Evolutionary conservation across 1,139 yeast genomes (phyloP).

Genomic region (Kodamaea alishanica): DNA sequence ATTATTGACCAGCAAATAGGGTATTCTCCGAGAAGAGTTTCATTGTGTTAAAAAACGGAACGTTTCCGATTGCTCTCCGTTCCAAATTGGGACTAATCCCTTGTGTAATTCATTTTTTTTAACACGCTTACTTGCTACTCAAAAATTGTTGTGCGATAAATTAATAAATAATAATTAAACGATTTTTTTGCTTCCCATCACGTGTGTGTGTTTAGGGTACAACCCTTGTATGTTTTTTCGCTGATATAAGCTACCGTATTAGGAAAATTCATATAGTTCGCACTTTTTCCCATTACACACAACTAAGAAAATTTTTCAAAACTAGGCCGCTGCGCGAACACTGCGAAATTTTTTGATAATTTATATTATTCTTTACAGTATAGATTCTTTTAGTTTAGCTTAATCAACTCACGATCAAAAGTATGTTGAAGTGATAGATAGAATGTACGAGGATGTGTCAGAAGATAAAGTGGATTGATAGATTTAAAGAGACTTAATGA

Average conservation of each 20-base stretch:
- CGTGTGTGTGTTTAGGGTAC: constrained; percentile 16
- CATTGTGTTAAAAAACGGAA: no score
- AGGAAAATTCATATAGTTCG: background rate
- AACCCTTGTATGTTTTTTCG: constrained; percentile 8
- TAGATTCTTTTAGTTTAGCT: constrained; percentile 11
- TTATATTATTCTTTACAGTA: constrained; percentile 5
- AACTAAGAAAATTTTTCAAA: constrained; percentile 7
- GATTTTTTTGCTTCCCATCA: constrained; percentile 9
- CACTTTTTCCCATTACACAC: background rate
- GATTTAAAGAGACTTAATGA: no score
- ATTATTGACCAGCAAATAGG: no score
- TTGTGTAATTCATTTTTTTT: no score
- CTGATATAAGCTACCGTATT: background rate
- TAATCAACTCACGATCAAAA: constrained; percentile 15
- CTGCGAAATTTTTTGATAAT: constrained; percentile 11
- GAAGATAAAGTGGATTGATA: no score
- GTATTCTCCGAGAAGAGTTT: no score
- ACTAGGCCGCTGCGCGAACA: constrained; percentile 3
- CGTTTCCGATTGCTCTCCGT: no score
- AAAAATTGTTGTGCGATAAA: no score
- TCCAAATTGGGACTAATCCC: no score
- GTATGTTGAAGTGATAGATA: constrained; percentile 13
- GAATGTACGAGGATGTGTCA: background rate
- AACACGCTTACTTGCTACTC: no score
- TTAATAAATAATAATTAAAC: no score